Evolutionary conservation across 1,284 basidiomycete species (phyloP).

Genomic region (Ganoderma meredithae): DNA sequence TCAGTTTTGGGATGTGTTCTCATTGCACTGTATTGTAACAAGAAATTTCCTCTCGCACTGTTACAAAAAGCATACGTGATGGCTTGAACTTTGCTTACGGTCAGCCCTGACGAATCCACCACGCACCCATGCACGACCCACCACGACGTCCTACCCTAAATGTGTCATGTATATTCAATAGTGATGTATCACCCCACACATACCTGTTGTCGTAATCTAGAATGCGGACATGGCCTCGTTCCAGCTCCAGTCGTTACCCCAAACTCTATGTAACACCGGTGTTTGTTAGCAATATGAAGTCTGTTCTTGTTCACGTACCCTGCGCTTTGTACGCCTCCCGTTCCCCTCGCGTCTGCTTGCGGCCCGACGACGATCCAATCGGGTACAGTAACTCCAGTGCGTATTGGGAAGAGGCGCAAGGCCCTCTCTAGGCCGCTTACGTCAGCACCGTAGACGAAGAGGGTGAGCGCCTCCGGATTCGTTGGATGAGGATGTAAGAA

Average conservation of each 20-base stretch:
- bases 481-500: conserved; percentile 76
- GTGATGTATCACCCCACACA: conserved; percentile 45
- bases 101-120: conserved; percentile 45
- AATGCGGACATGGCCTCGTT: conserved; percentile 61
- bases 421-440: conserved; percentile 66
- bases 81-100: conserved; percentile 59
- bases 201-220: conserved; percentile 47
- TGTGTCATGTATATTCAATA: conserved; percentile 47
- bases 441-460: conserved; percentile 70
- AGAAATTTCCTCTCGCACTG: conserved; percentile 59
- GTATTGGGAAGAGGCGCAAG: conserved; percentile 76
- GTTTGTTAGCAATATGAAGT: conserved; percentile 19
- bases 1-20: conserved; percentile 46
- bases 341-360: conserved; percentile 61
- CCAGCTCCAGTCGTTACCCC: conserved; percentile 64
- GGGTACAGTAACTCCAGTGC: conserved; percentile 78
- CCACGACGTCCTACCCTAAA: conserved; percentile 39
- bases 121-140: conserved; percentile 40
- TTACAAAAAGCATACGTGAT: conserved; percentile 52
- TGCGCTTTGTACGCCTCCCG: conserved; percentile 76
- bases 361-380: conserved; percentile 76
- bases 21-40: conserved; percentile 80
- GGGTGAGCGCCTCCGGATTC: conserved; percentile 45
- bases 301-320: conserved; percentile 55
- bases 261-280: conserved; percentile 35